These are phyloP conservation scores for Saksenaea vasiformis DNA, from an alignment of 371 early-diverging fungal species.

Conservation along the genomic window DNA sequence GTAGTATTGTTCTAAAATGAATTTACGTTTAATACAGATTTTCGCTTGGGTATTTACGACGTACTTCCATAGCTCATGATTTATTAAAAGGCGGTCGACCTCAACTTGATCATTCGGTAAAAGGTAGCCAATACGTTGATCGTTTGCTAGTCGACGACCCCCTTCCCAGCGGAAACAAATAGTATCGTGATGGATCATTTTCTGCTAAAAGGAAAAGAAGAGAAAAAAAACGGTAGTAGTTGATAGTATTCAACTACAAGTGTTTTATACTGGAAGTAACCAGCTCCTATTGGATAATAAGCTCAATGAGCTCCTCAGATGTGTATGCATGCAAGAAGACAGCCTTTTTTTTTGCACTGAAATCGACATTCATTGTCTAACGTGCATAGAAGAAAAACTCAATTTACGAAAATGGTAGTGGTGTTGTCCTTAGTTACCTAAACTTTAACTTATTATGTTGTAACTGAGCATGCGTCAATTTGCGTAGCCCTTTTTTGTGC, in stretches of 20 bases:
- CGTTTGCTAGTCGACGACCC: slow-evolving; percentile 31
- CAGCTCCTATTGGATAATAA: not conserved
- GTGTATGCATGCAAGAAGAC: not conserved
- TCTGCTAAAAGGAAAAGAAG: not conserved
- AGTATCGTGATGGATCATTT: not conserved
- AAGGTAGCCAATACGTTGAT: slow-evolving; percentile 39
- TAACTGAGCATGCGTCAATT: too few species aligned
- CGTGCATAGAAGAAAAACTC: too few species aligned
- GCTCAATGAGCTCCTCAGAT: not conserved
- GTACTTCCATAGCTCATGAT: slow-evolving; percentile 42
- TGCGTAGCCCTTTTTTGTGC: too few species aligned
- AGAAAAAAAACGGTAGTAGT: not conserved
- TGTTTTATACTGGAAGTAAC: not conserved
- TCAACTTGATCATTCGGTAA: slow-evolving; percentile 46
- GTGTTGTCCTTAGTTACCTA: too few species aligned
- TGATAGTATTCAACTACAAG: not conserved
- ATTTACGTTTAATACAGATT: not conserved
- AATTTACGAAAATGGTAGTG: too few species aligned
- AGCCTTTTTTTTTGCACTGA: not conserved
- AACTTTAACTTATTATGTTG: too few species aligned
- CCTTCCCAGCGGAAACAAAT: slow-evolving; percentile 21
- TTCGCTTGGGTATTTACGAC: slow-evolving; percentile 7
- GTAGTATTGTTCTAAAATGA: not conserved
- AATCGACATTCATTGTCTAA: too few species aligned
- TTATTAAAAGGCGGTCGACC: slow-evolving; percentile 37